Percentiles rank a stretch among this genome's conserved stretches.
Conservation (phyloP, 495 filamentous ascomycete genomes). For the Penicillium arizonense region DNA sequence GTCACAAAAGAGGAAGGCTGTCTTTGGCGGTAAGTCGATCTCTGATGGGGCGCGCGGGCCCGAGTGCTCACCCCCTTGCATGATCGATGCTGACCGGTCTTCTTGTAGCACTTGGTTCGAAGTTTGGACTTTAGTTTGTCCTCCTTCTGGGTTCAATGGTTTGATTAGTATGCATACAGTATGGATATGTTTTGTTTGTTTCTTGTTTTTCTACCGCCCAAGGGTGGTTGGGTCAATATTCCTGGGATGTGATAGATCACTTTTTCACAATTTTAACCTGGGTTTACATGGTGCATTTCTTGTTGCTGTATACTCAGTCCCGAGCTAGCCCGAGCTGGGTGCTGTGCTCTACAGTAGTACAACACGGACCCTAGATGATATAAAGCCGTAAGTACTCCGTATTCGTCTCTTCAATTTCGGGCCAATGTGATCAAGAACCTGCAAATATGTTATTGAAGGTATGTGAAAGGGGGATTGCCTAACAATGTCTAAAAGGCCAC, state of each 20-base stretch:
- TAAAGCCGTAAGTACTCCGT: neutral
- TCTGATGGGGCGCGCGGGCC: neutral
- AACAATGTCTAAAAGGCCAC: too few relatives aligned
- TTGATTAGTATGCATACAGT: too few relatives aligned
- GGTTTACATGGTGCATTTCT: too few relatives aligned
- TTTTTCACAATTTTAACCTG: neutral
- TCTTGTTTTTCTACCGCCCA: neutral
- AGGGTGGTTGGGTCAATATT: neutral
- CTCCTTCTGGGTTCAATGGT: neutral
- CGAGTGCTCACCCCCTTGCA: conserved; percentile 16
- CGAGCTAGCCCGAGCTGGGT: too few relatives aligned
- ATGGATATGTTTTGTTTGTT: neutral
- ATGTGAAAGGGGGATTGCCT: too few relatives aligned
- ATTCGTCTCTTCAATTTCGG: neutral
- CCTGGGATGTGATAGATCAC: neutral
- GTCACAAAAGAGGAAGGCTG: conserved; percentile 78
- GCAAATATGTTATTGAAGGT: too few relatives aligned
- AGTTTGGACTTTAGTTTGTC: conserved; percentile 37
- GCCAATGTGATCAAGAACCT: too few relatives aligned
- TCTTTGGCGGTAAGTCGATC: conserved; percentile 60
- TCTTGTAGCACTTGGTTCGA: conserved; percentile 38
- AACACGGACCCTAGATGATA: too few relatives aligned
- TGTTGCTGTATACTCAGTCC: too few relatives aligned
- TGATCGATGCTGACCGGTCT: conserved; percentile 23
- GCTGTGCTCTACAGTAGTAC: too few relatives aligned